A percentile compares a stretch with the other conserved stretches of the same genome.
These are phyloP conservation scores for Hammondia hammondi DNA, from an alignment of 169 alveolate genomes.

Conservation along the genomic window DNA sequence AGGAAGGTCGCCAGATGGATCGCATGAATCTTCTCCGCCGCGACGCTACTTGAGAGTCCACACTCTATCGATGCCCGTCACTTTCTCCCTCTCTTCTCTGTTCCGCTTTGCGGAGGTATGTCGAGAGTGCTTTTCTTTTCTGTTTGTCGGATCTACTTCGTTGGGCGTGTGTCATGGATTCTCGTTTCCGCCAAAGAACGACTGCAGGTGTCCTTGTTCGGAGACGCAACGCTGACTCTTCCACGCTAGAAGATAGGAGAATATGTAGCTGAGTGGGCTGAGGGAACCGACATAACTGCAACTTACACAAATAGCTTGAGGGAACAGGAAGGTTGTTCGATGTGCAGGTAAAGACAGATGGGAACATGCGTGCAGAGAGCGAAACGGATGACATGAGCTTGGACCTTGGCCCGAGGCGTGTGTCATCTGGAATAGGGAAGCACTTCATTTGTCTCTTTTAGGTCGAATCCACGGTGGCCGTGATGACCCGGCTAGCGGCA, in stretches of 20 bases:
- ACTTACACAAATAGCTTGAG: no score
- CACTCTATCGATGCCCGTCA: conserved; percentile 59
- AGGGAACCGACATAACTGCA: no score
- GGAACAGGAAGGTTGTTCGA: no score
- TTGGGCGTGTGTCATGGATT: no score
- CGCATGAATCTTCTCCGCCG: background rate
- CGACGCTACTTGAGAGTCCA: conserved; percentile 66
- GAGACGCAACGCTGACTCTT: no score
- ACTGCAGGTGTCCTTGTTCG: no score
- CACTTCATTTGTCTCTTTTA: background rate
- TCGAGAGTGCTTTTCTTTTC: background rate
- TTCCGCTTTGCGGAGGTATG: conserved; percentile 68
- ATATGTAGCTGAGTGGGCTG: no score
- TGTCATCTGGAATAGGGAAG: background rate
- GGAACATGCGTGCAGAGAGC: background rate
- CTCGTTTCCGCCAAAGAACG: no score
- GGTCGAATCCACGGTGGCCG: conserved; percentile 64
- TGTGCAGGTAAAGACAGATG: no score
- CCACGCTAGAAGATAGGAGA: no score
- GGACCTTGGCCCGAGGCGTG: background rate
- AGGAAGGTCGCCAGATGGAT: background rate
- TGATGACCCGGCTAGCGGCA: conserved; percentile 60
- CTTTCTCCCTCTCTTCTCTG: conserved; percentile 67
- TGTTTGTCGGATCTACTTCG: background rate
- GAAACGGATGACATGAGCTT: background rate